Evolutionary conservation across 2,329 filamentous ascomycete species (phyloP).

Genomic region (Colletotrichum eremochloae): DNA sequence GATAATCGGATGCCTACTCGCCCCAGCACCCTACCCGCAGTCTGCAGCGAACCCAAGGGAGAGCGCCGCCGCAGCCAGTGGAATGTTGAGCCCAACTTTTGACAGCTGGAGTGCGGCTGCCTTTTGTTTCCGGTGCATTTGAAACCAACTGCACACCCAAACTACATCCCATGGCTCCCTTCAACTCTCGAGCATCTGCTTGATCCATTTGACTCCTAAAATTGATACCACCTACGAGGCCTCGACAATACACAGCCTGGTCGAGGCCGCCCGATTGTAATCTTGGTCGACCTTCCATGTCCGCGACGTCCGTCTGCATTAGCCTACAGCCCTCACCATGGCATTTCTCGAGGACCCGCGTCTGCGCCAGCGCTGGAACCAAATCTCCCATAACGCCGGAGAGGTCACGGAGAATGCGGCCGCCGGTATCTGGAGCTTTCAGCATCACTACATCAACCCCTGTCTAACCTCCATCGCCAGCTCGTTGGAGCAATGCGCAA

Average conservation of each 20-base stretch:
- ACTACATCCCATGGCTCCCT: conserved; percentile 36
- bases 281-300: conserved; percentile 7
- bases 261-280: conserved; percentile 33
- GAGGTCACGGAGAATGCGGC: conserved; percentile 92
- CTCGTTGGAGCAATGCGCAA: conserved; percentile 79
- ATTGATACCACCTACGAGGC: conserved; percentile 18
- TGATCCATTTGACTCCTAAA: background rate
- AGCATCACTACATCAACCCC: conserved; percentile 86
- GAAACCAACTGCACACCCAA: conserved; percentile 37
- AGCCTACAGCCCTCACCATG: conserved; percentile 54
- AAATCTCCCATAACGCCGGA: conserved; percentile 91
- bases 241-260: conserved; percentile 24
- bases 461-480: conserved; percentile 78
- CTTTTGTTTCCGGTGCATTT: conserved; percentile 38
- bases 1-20: conserved; percentile 23
- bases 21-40: conserved; percentile 27
- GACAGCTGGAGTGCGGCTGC: conserved; percentile 34
- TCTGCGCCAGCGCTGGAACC: conserved; percentile 93
- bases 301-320: conserved; percentile 35
- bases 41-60: conserved; percentile 25
- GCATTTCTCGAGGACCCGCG: conserved; percentile 83
- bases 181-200: conserved; percentile 16
- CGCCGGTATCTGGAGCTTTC: conserved; percentile 89
- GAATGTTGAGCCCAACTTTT: conserved; percentile 42
- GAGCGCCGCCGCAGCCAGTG: conserved; percentile 19